Evolutionary conservation across 73 alveolate species (phyloP).

Genomic region (Paramecium caudatum): DNA sequence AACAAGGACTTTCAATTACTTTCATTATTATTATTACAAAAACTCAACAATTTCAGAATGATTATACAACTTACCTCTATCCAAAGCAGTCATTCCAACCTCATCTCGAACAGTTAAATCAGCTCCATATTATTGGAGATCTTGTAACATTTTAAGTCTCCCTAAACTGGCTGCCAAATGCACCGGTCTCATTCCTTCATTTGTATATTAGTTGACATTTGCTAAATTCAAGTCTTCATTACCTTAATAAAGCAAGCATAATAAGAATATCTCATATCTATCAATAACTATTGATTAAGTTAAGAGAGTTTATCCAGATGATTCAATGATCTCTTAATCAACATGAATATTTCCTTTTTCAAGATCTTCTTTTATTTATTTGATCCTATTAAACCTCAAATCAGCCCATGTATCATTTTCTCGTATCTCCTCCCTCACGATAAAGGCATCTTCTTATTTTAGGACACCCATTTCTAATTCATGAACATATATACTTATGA

Average conservation of each 20-base stretch:
- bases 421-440: constrained; percentile 38
- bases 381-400: constrained; percentile 18
- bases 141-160: constrained; percentile 1
- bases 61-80: constrained; percentile 12
- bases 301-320: constrained; percentile 50
- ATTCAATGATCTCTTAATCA: neutral
- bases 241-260: constrained; percentile 21
- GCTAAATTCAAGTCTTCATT: neutral
- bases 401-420: constrained; percentile 50
- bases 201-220: constrained; percentile 15
- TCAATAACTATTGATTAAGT: constrained; percentile 6
- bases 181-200: constrained; percentile 8
- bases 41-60: constrained; percentile 9
- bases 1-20: constrained; percentile 46
- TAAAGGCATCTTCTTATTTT: neutral
- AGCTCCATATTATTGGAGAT: neutral
- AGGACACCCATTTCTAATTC: neutral
- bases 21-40: constrained; percentile 46
- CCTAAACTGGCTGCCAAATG: constrained; percentile 67
- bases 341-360: constrained; percentile 44
- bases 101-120: neutral
- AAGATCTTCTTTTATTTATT: constrained; percentile 46
- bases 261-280: constrained; percentile 22
- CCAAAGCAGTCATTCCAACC: constrained; percentile 12
- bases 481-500: neutral